Base-by-base conservation (phyloP, 371 early-diverging fungal species). In the Mortierella sp. region DNA sequence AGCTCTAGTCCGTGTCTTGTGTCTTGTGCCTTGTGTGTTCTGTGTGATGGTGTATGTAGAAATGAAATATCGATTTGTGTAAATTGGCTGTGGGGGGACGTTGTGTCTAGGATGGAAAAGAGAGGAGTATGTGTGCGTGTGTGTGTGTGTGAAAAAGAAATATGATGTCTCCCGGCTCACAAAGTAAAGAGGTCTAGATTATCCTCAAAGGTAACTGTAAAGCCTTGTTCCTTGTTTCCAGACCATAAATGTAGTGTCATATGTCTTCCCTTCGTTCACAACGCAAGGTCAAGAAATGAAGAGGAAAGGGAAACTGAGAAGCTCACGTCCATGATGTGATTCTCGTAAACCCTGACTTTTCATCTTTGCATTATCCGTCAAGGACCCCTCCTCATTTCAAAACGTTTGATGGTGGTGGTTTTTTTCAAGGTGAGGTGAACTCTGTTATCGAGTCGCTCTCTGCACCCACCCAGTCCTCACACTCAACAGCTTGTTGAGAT, bases 61-160 rank as follows among this genome's bases (percentile, higher is more conserved):
- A 41, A 68, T 68, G 38, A 41, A 68, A 38, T 68, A 38, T 38
- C 68, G 68, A 68, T 68, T 56, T 41, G 68, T 35, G 68, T 68
- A 68, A 68, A 68, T 68, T 68, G 68, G 68, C 11, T 41, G n/a
- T 10, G 27, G 24, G 21, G 54, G 8, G 35, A 35, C 41, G 38
- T 68, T 24, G 2, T 24, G 8, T 68, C 24, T 21, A 35, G 32
- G 16, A 5, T 55, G 8, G 24, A 56, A 54, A 54, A 18, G 21
- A 6, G 21, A 54, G 24, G 6, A 12, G 5, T 7, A 1, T 54
- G 24, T 32, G 32, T 2, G n/a, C 0, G 35, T 58, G n/a, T 2
- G 27, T n/a, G 56, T 24, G 56, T 27, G 56, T 6, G 56, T 27
- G 10, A 27, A 56, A 56, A 56, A 10, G 10, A 56, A 56, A 56